Base-by-base conservation (phyloP, 768 basidiomycete genomes). In the Boletus rufocinnamomeus region DNA sequence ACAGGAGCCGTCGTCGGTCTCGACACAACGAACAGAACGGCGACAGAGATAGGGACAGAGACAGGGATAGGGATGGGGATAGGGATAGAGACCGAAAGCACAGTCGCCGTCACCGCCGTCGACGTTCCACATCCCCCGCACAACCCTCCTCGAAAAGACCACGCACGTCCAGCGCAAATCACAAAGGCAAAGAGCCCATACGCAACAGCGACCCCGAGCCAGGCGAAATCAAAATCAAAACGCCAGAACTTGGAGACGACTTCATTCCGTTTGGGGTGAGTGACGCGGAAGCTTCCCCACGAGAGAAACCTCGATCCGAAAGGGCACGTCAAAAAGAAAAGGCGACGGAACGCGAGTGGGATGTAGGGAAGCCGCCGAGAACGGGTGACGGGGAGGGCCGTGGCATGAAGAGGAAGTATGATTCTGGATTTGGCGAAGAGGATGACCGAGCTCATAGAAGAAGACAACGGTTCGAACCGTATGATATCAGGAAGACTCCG, bases 401-500 rank as follows among this genome's bases (percentile, higher is more conserved):
- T 37, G 49, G 72, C 61, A 54, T 61, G 58, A 87, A 83, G 66
- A 75, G 86, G 34, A 81, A 78, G 60, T 71, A 75, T 50, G 83
- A 79, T 47, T 71, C 77, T 62, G 56, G 62, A 14, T 69, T 78
- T 52, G 82, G 82, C 64, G 71, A 72, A 40, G 72, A 77, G 56
- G 84, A 85, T 59, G 81, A 61, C 21, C 59, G 60, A 30, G 48
- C 35, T 19, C 25, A 59, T 76, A 21, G 80, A 80, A 74, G 63
- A 83, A 75, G 74, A 81, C 82, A 80, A 65, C 81, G 83, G 65
- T 75, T 81, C 34, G 66, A 77, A 50, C 75, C 83, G 48, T 81
- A 81, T 10, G 74, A 82, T 19, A 78, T 79, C 25, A 82, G 83
- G 54, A 83, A 80, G 64, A 80, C 76, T 28, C 82, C 91, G 17